Conservation (phyloP, 148 eudicot species). For the Heliosperma pusillum region DNA sequence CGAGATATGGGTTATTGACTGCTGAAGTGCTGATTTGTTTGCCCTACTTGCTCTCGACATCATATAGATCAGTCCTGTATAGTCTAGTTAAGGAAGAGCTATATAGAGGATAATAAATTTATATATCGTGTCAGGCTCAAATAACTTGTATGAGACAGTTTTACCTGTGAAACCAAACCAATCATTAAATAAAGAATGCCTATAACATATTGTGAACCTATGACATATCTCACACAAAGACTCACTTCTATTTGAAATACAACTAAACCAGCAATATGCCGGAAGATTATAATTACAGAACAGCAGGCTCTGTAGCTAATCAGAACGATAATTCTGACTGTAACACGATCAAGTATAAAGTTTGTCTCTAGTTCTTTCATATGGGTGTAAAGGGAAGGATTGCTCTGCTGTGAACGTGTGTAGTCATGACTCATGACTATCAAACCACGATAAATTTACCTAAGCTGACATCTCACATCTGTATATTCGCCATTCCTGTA, state of each 20-base stretch:
- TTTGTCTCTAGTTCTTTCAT: no score
- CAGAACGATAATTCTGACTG: background rate
- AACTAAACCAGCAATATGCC: background rate
- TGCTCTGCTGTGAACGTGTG: background rate
- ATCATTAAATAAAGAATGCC: background rate
- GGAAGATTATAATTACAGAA: background rate
- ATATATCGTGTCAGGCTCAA: background rate
- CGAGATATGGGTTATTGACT: background rate
- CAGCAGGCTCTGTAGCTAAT: background rate
- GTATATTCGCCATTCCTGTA: no score
- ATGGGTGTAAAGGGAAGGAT: background rate
- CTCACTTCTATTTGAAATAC: no score
- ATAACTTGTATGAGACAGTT: background rate
- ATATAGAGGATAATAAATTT: background rate
- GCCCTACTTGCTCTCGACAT: conserved; percentile 49
- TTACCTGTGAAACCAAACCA: no score
- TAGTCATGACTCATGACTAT: no score
- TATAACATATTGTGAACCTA: background rate
- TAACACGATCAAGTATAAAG: background rate
- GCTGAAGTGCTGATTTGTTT: background rate
- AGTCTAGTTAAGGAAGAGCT: conserved; percentile 34
- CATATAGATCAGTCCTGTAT: conserved; percentile 50
- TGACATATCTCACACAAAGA: no score
- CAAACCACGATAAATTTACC: no score
- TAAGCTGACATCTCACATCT: no score